Conservation (phyloP, 306 rosid species). For the Malus fusca region DNA sequence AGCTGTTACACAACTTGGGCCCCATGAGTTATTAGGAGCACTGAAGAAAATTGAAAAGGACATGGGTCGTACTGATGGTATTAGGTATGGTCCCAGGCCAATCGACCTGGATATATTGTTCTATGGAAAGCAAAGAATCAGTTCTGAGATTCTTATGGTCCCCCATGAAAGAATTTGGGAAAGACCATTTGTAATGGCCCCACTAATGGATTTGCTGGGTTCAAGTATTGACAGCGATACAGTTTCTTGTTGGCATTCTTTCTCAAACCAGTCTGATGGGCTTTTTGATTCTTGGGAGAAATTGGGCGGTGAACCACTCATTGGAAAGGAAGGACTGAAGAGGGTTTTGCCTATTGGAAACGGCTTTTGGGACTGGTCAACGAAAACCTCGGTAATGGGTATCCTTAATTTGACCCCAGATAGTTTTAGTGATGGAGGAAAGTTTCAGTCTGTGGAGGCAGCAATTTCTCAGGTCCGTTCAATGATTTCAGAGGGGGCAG, state of each 20-base stretch:
- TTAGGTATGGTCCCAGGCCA: slow-evolving; percentile 92
- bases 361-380: slow-evolving; percentile 65
- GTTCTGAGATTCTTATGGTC: slow-evolving; percentile 54
- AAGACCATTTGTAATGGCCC: slow-evolving; percentile 89
- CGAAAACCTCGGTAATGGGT: slow-evolving; percentile 66
- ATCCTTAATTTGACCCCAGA: slow-evolving; percentile 90
- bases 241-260: slow-evolving; percentile 74
- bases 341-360: slow-evolving; percentile 71
- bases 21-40: slow-evolving; percentile 65
- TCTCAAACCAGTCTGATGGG: slow-evolving; percentile 55
- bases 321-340: slow-evolving; percentile 71
- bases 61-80: slow-evolving; percentile 62
- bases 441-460: slow-evolving; percentile 49
- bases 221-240: slow-evolving; percentile 50
- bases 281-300: slow-evolving; percentile 59
- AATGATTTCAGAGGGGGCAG: slow-evolving; percentile 81
- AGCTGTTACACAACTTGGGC: slow-evolving; percentile 74
- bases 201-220: slow-evolving; percentile 77
- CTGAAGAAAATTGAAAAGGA: slow-evolving; percentile 71
- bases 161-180: slow-evolving; percentile 98
- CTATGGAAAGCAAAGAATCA: slow-evolving; percentile 61
- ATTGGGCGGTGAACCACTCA: slow-evolving; percentile 68
- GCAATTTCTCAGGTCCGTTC: slow-evolving; percentile 67
- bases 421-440: slow-evolving; percentile 89
- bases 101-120: slow-evolving; percentile 87